Percentiles rank a stretch among this genome's conserved stretches.
Evolutionary conservation across 78 protist genomes (phyloP).

Genomic region (Guillardia theta): DNA sequence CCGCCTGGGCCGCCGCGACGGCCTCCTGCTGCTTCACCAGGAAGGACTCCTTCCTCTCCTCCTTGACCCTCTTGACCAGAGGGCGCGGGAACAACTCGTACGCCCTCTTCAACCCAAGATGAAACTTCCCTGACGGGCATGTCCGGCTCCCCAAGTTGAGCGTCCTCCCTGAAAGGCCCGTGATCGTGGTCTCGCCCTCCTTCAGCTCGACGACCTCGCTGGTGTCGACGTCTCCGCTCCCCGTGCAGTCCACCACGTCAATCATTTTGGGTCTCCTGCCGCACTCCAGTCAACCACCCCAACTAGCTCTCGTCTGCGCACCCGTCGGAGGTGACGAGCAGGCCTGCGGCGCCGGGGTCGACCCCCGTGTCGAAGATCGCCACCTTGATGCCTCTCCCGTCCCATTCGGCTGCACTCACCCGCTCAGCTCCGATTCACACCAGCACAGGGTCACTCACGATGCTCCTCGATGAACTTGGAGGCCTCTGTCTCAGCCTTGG

Average conservation of each 20-base stretch:
- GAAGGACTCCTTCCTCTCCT: background rate
- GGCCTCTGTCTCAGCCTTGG: constrained; percentile 14
- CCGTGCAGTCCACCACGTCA: constrained; percentile 78
- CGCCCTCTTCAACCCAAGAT: constrained; percentile 25
- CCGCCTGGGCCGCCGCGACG: background rate
- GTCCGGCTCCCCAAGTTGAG: background rate
- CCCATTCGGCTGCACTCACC: background rate
- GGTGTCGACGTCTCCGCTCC: constrained; percentile 73
- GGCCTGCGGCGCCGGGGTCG: constrained; percentile 75
- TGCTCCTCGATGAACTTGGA: background rate
- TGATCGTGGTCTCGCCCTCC: background rate
- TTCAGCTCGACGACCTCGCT: background rate
- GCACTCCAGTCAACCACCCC: too few species aligned
- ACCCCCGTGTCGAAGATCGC: constrained; percentile 68
- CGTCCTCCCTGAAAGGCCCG: background rate
- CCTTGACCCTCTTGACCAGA: constrained; percentile 21
- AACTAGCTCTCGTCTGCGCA: too few species aligned
- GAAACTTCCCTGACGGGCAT: too few species aligned
- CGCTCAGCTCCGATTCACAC: too few species aligned
- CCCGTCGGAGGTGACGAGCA: constrained; percentile 80
- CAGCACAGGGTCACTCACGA: too few species aligned
- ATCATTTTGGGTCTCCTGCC: constrained; percentile 69
- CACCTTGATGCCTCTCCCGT: constrained; percentile 21
- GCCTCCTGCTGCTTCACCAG: background rate
- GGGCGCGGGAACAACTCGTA: constrained; percentile 47